Base-by-base conservation (phyloP, 352 stramenopile genomes). In the Globisporangium cystogenes region DNA sequence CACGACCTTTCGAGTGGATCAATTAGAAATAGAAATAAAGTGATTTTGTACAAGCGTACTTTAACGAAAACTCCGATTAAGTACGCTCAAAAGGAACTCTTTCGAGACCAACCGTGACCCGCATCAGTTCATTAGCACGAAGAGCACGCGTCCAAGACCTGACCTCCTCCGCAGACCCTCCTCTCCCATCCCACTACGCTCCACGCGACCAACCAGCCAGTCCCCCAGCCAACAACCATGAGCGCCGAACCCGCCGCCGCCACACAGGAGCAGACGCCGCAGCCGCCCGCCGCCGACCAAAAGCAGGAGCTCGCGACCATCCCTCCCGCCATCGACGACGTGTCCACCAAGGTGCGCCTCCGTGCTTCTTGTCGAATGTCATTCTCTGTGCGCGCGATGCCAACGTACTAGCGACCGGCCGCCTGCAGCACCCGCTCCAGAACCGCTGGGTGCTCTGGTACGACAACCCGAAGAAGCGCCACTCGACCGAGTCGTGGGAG, bases 371-470 rank as follows among this genome's bases (percentile, higher is more conserved):
- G n/a, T n/a, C n/a, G n/a, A n/a, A n/a, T n/a, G n/a, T n/a, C n/a
- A n/a, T n/a, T n/a, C n/a, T n/a, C n/a, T n/a, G n/a, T n/a, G n/a
- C n/a, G n/a, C 11, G 4, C 23, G 29, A 15, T 44, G 36, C 11
- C 27, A 36, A 51, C 20, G 57, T 2, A 3, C 33, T 37, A 37
- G 18, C 14, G 33, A 15, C 33, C 27, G 40, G 23, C 16, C 24
- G 54, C 53, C 37, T 27, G 57, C 53, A 92, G 85, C 85, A 95
- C 60, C 81, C 82, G 43, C 62, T 95, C 57, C 83, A 95, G 67
- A 79, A 95, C 68, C 74, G 77, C 53, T 95, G 85, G 85, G 83
- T 90, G 55, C 57, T 95, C 46, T 95, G 85, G 85, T 95, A 95
- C 50, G 85, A 95, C 67, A 92, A 93, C 70, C 82, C 82, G 44